Evolutionary conservation across 768 basidiomycete genomes (phyloP).

Genomic region (Hortiboletus flavorubellus): DNA sequence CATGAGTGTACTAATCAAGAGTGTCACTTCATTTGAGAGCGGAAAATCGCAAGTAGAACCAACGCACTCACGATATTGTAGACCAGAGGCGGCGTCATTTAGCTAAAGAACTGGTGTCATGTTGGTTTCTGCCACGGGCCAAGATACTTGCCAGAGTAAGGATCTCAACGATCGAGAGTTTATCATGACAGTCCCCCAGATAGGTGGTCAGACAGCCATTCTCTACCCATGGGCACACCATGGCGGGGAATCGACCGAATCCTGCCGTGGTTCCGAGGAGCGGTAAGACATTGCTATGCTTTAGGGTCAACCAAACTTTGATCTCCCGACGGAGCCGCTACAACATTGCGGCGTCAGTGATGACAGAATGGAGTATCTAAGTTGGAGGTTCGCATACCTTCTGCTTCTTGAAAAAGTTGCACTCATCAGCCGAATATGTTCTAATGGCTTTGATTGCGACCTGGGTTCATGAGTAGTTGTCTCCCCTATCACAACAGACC

Average conservation of each 20-base stretch:
- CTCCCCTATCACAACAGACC: too few relatives aligned
- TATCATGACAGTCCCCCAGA: slow-evolving; percentile 10
- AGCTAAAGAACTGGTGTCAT: slow-evolving; percentile 8
- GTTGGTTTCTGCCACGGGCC: neutral
- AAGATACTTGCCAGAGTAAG: slow-evolving; percentile 4
- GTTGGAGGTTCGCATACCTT: neutral
- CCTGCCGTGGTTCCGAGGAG: slow-evolving; percentile 17
- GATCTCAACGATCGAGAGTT: slow-evolving; percentile 5
- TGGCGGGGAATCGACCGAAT: slow-evolving; percentile 28
- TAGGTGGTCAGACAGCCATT: slow-evolving; percentile 22
- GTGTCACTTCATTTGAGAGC: neutral
- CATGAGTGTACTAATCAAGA: slow-evolving; percentile 13
- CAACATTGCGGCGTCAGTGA: neutral
- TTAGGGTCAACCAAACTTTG: slow-evolving; percentile 23
- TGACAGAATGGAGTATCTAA: neutral
- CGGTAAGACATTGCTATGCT: slow-evolving; percentile 24
- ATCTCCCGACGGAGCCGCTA: slow-evolving; percentile 30
- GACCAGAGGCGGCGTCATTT: slow-evolving; percentile 16
- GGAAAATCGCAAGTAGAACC: neutral
- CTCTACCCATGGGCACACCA: slow-evolving; percentile 30
- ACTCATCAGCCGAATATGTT: slow-evolving; percentile 12
- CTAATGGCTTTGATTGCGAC: slow-evolving; percentile 18
- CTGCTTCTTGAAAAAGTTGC: slow-evolving; percentile 10
- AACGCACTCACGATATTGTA: slow-evolving; percentile 16
- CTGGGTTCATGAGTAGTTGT: neutral